phyloP scores from a whole-genome alignment of 2,329 filamentous ascomycete species.

The Emmonsiellopsis sp. region DNA sequence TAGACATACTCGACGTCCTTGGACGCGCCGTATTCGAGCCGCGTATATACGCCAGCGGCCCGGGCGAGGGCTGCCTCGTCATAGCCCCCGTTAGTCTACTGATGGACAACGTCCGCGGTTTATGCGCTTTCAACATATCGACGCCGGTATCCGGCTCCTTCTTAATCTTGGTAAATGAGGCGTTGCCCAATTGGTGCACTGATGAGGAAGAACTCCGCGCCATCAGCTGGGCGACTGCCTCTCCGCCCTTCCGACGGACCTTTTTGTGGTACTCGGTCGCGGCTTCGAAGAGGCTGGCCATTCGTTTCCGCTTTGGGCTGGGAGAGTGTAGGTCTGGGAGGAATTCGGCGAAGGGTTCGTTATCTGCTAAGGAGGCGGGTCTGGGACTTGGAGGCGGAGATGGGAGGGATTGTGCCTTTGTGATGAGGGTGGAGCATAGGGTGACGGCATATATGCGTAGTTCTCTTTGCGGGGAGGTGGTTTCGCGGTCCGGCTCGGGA shows the following conservation, averaged over 20 bases:
- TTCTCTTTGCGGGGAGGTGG: slow-evolving; percentile 15
- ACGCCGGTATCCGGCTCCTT: slow-evolving; percentile 16
- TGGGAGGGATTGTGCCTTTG: slow-evolving; percentile 24
- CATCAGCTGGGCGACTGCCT: slow-evolving; percentile 32
- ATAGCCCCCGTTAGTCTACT: not conserved
- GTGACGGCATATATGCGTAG: slow-evolving; percentile 29
- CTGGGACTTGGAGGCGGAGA: slow-evolving; percentile 20
- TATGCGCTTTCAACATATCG: not conserved
- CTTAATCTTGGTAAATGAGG: slow-evolving; percentile 25
- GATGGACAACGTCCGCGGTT: slow-evolving; percentile 1
- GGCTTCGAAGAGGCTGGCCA: slow-evolving; percentile 33
- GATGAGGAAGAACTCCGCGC: slow-evolving; percentile 14
- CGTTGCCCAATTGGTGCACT: slow-evolving; percentile 15
- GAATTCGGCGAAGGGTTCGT: slow-evolving; percentile 23
- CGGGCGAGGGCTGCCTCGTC: not conserved
- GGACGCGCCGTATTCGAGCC: not conserved
- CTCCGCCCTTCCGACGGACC: slow-evolving; percentile 30
- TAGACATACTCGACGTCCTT: not conserved
- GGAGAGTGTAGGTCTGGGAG: slow-evolving; percentile 29
- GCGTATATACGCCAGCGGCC: not conserved
- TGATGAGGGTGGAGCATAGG: slow-evolving; percentile 24
- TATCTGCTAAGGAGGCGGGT: not conserved
- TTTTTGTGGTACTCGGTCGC: slow-evolving; percentile 32
- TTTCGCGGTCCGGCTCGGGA: slow-evolving; percentile 11
- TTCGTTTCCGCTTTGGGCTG: slow-evolving; percentile 34